These are phyloP conservation scores for Ophiocordyceps sinensis DNA, from an alignment of 2,329 filamentous ascomycete genomes.

Conservation along the genomic window DNA sequence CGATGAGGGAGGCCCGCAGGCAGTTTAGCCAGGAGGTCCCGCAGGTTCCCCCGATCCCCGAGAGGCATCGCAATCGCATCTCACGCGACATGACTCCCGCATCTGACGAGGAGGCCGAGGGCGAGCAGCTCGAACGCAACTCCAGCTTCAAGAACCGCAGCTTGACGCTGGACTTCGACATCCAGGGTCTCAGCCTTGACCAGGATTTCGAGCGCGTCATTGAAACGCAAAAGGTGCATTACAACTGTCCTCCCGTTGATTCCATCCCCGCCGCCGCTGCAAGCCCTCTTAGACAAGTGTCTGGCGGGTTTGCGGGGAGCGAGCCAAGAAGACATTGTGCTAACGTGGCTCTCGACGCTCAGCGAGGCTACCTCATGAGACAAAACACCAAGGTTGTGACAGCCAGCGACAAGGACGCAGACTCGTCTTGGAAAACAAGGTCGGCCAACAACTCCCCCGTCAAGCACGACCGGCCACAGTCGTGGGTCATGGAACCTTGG, in stretches of 20 bases:
- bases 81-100: slow-evolving; percentile 29
- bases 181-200: slow-evolving; percentile 76
- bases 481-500: slow-evolving; percentile 96
- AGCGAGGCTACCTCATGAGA: slow-evolving; percentile 97
- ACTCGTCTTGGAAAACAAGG: slow-evolving; percentile 39
- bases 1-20: slow-evolving; percentile 77
- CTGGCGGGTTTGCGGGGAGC: slow-evolving; percentile 11
- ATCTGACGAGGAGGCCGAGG: slow-evolving; percentile 15
- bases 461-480: slow-evolving; percentile 70
- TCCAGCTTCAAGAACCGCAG: slow-evolving; percentile 71
- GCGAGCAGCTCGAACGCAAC: slow-evolving; percentile 42
- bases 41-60: slow-evolving; percentile 43
- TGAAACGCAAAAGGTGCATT: slow-evolving; percentile 82
- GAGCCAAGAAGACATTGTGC: slow-evolving; percentile 28
- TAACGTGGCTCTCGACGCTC: slow-evolving; percentile 49
- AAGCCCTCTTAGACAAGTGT: slow-evolving; percentile 30
- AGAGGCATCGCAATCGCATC: slow-evolving; percentile 41
- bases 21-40: slow-evolving; percentile 67
- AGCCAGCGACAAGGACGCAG: slow-evolving; percentile 62
- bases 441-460: slow-evolving; percentile 55
- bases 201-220: slow-evolving; percentile 92
- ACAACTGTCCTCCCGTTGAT: slow-evolving; percentile 4
- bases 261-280: slow-evolving; percentile 9
- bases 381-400: slow-evolving; percentile 96
- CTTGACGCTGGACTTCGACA: slow-evolving; percentile 66